Base-by-base conservation (phyloP, 345 rosid genomes). In the Eucalyptus pauciflora region DNA sequence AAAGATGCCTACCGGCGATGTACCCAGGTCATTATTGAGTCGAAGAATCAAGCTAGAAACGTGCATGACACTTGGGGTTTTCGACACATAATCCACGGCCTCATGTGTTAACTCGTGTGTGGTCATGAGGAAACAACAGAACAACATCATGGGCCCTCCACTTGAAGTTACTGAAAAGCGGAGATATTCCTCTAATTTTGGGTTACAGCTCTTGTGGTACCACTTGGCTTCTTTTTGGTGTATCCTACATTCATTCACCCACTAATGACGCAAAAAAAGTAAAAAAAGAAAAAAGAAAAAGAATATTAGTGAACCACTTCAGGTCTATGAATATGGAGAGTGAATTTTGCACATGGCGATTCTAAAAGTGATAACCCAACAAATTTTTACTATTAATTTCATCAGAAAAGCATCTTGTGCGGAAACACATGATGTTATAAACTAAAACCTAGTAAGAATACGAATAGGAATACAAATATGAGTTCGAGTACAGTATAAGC, bases 191-290 rank as follows among this genome's bases (percentile, higher is more conserved):
- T 80, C 83, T 41, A 89, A 50, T 46, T 76, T 89, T 48, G 90
- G 92, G 16, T 43, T 83, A 46, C 87, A 52, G 33, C 76, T 90
- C 14, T 50, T n/a, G 89, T 87, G 60, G 86, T 87, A 90, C 90
- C 90, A 89, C 86, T 86, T 88, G 48, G 89, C 88, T 88, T 89
- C 92, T 52, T 10, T 51, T 10, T 87, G 56, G 29, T 85, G 87
- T 16, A 81, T 86, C 52, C 85, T 87, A 33, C 92, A 89, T 12
- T 88, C 46, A 37, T 79, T 52, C 43, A 71, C 87, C 92, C 89
- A 88, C 89, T 86, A 46, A 43, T 29, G n/a, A 20, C 27, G 49
- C 16, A 51, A 13, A 56, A 56, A 33, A 86, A 16, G 7, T 7
- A 17, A 16, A 51, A 50, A 1, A 50, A 50, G 2, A 48, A 45